Conservation (phyloP, 2,329 filamentous ascomycete species). For the Aspergillus quadrilineatus region DNA sequence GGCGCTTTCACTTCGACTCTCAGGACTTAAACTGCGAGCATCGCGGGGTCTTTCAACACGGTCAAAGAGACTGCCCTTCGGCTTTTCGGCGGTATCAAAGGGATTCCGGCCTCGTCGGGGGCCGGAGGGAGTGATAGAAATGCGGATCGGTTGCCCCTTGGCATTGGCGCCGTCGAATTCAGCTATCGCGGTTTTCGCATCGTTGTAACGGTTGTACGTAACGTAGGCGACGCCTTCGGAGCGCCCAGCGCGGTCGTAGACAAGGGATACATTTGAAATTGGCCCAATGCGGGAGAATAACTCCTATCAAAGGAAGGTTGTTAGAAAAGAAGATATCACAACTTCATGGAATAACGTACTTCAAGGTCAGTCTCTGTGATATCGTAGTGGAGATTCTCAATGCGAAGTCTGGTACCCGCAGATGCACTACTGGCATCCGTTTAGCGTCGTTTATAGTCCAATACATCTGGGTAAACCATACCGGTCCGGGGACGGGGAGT, state of each 20-base stretch:
- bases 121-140: constrained; percentile 63
- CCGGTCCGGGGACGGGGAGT: constrained; percentile 32
- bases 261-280: constrained; percentile 65
- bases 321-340: neutral
- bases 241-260: constrained; percentile 84
- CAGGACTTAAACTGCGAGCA: constrained; percentile 45
- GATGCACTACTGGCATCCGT: constrained; percentile 46
- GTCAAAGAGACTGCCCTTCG: constrained; percentile 64
- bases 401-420: constrained; percentile 68
- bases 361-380: constrained; percentile 79
- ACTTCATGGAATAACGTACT: constrained; percentile 46
- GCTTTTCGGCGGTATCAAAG: constrained; percentile 52
- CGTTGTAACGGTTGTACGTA: constrained; percentile 68
- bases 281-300: constrained; percentile 77
- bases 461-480: neutral
- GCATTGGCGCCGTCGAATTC: constrained; percentile 91
- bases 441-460: constrained; percentile 1
- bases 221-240: constrained; percentile 83
- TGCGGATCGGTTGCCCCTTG: constrained; percentile 78
- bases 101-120: constrained; percentile 41
- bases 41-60: constrained; percentile 53
- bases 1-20: constrained; percentile 32
- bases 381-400: constrained; percentile 92
- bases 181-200: constrained; percentile 71
- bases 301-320: constrained; percentile 54